These are phyloP conservation scores for Trypanosoma scelopori DNA, from an alignment of 208 protist genomes.

Conservation along the genomic window DNA sequence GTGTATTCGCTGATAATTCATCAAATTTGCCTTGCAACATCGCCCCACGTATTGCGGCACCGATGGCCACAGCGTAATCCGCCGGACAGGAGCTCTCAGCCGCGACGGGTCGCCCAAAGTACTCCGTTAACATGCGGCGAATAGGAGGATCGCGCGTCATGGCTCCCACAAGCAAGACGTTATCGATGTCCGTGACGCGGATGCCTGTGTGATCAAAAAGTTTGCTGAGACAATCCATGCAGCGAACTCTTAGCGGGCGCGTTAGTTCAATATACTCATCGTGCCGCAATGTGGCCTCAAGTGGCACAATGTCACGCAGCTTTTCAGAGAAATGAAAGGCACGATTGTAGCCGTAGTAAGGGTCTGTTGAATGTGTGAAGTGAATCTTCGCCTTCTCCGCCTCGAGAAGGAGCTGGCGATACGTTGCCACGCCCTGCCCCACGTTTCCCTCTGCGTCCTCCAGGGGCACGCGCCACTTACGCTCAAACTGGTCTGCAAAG, in stretches of 20 bases:
- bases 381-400: conserved; percentile 91
- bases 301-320: conserved; percentile 81
- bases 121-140: conserved; percentile 77
- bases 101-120: conserved; percentile 69
- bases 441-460: conserved; percentile 87
- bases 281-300: conserved; percentile 84
- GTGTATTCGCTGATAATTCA: conserved; percentile 70
- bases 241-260: conserved; percentile 75
- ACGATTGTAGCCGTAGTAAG: conserved; percentile 86
- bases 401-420: conserved; percentile 72
- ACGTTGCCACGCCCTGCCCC: conserved; percentile 67
- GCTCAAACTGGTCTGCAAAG: conserved; percentile 78
- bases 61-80: conserved; percentile 90
- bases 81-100: conserved; percentile 73
- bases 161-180: conserved; percentile 86
- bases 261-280: conserved; percentile 86
- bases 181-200: conserved; percentile 68
- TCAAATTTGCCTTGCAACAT: conserved; percentile 86
- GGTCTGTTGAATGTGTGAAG: conserved; percentile 89
- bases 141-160: conserved; percentile 92
- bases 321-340: conserved; percentile 88
- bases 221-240: conserved; percentile 73
- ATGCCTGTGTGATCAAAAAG: conserved; percentile 72
- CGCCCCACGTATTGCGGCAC: conserved; percentile 71
- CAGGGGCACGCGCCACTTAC: conserved; percentile 88